Evolutionary conservation across 257 asterid genomes (phyloP).

Genomic region (Salvia miltiorrhiza): DNA sequence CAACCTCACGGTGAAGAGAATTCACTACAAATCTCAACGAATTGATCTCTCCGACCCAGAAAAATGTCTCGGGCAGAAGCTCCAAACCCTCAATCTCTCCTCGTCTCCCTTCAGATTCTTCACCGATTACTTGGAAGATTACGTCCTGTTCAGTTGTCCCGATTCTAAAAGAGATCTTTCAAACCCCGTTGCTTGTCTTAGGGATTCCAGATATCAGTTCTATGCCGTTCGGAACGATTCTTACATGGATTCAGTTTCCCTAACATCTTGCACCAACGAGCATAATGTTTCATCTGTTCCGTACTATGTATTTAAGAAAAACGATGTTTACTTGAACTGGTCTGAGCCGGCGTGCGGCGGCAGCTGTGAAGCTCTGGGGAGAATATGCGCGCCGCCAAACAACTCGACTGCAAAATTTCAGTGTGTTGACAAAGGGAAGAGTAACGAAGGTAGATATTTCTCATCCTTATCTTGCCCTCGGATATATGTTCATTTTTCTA

Average conservation of each 20-base stretch:
- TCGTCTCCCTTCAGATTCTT: background rate
- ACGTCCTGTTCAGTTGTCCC: slow-evolving; percentile 1
- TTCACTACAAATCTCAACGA: background rate
- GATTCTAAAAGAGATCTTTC: background rate
- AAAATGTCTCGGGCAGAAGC: background rate
- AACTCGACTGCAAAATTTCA: background rate
- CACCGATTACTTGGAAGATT: accelerated
- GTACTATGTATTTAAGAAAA: background rate
- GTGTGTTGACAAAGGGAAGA: slow-evolving; percentile 10
- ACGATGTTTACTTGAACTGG: slow-evolving; percentile 35
- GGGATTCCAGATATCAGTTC: background rate
- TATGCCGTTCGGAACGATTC: background rate
- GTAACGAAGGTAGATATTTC: slow-evolving; percentile 6
- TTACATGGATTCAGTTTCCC: background rate
- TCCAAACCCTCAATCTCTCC: background rate
- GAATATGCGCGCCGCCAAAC: slow-evolving; percentile 12
- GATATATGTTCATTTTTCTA: background rate
- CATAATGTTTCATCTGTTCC: slow-evolving; percentile 30
- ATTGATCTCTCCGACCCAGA: background rate
- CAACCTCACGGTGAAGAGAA: background rate
- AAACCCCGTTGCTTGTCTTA: background rate
- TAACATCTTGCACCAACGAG: slow-evolving; percentile 37
- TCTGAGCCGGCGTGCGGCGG: slow-evolving; percentile 38
- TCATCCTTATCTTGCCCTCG: too few species aligned
- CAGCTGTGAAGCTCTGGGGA: slow-evolving; percentile 30